A percentile compares a stretch with the other conserved stretches of the same genome.
These are phyloP conservation scores for Apiospora sp. DNA, from an alignment of 2,329 filamentous ascomycete genomes.

Conservation along the genomic window DNA sequence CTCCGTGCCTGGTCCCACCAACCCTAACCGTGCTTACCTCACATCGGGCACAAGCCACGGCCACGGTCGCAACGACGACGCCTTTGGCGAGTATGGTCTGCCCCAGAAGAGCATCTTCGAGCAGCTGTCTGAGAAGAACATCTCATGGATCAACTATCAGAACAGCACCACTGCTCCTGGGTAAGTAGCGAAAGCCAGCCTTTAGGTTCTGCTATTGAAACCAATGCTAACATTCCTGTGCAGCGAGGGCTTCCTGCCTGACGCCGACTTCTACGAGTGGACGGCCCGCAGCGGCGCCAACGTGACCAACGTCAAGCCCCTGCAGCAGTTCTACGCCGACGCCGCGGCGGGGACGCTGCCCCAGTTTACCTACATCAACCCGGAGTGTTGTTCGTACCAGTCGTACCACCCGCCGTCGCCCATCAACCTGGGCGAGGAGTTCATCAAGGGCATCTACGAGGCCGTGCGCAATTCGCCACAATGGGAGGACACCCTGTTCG, in stretches of 20 bases:
- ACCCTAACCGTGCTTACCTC: slow-evolving; percentile 20
- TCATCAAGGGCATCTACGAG: slow-evolving; percentile 25
- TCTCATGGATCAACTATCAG: slow-evolving; percentile 22
- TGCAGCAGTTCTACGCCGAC: slow-evolving; percentile 22
- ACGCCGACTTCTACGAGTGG: slow-evolving; percentile 25
- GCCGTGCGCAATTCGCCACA: slow-evolving; percentile 22
- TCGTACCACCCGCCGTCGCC: slow-evolving; percentile 24
- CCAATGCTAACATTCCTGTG: neutral
- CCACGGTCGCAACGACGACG: slow-evolving; percentile 11
- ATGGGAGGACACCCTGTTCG: slow-evolving; percentile 21
- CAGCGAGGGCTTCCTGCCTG: slow-evolving; percentile 20
- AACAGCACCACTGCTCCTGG: slow-evolving; percentile 19
- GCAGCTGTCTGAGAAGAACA: slow-evolving; percentile 17
- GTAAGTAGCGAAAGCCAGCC: neutral
- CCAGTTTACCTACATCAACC: slow-evolving; percentile 24
- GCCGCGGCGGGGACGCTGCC: slow-evolving; percentile 19
- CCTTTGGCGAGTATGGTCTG: slow-evolving; percentile 17
- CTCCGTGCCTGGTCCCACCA: slow-evolving; percentile 20
- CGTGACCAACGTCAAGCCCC: slow-evolving; percentile 19
- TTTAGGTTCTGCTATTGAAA: neutral
- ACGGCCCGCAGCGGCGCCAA: slow-evolving; percentile 22
- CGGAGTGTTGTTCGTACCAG: slow-evolving; percentile 23
- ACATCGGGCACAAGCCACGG: slow-evolving; percentile 21
- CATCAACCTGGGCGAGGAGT: slow-evolving; percentile 24
- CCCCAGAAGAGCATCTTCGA: slow-evolving; percentile 22